These are phyloP conservation scores for Excoecaria cochinchinensis DNA, from an alignment of 345 rosid species.

Conservation along the genomic window DNA sequence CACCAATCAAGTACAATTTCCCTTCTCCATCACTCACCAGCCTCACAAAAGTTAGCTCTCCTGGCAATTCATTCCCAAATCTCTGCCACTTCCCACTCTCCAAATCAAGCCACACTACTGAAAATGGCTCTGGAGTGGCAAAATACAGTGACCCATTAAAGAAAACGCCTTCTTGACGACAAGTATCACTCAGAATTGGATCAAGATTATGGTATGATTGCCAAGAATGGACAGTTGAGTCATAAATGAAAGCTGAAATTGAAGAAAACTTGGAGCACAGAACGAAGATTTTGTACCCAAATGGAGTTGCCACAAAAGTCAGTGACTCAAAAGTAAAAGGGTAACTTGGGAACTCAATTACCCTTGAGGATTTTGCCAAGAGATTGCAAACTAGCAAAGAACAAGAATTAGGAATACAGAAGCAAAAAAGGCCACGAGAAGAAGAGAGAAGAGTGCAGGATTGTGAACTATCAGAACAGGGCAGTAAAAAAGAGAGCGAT, in stretches of 20 bases:
- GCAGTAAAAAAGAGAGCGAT: conserved; percentile 35
- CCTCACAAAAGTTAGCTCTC: conserved; percentile 60
- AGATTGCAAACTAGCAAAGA: conserved; percentile 67
- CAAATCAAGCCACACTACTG: conserved; percentile 45
- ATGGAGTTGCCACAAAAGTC: conserved; percentile 49
- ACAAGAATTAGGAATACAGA: conserved; percentile 46
- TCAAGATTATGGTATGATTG: conserved; percentile 38
- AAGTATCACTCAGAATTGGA: conserved; percentile 38
- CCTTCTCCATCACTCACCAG: conserved; percentile 50
- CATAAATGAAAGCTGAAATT: conserved; percentile 49
- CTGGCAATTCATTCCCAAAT: conserved; percentile 34
- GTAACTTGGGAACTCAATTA: conserved; percentile 53
- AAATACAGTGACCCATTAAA: conserved; percentile 57
- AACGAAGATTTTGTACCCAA: conserved; percentile 59
- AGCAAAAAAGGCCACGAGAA: conserved; percentile 69
- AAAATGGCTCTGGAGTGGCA: conserved; percentile 61
- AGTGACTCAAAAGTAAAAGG: conserved; percentile 67
- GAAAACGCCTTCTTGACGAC: conserved; percentile 60
- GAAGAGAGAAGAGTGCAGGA: conserved; percentile 50
- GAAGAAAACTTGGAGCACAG: conserved; percentile 43
- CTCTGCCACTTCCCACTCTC: conserved; percentile 49
- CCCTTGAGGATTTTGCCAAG: conserved; percentile 54
- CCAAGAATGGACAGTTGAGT: conserved; percentile 58
- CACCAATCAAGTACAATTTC: conserved; percentile 78
- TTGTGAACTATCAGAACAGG: conserved; percentile 20